Conservation (phyloP, 2,329 filamentous ascomycete species). For the Lasiodiplodia gonubiensis region DNA sequence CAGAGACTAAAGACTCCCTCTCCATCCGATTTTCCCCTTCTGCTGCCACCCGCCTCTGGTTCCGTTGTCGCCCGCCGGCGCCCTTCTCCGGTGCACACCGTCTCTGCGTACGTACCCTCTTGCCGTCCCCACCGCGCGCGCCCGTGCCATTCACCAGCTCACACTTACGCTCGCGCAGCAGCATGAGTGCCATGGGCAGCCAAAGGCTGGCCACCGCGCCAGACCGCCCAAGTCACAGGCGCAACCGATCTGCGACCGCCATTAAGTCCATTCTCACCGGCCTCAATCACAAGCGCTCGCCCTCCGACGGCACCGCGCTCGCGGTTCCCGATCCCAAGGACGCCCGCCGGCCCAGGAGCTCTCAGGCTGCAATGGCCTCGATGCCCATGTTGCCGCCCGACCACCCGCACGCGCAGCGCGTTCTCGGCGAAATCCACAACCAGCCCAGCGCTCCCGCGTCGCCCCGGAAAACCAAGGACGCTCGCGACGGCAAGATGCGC, state of each 20-base stretch:
- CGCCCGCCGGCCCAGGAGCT: slow-evolving; percentile 31
- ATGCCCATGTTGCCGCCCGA: slow-evolving; percentile 55
- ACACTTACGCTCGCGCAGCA: slow-evolving; percentile 3
- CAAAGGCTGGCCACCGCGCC: slow-evolving; percentile 21
- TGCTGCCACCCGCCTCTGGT: slow-evolving; percentile 19
- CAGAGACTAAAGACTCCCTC: slow-evolving; percentile 3
- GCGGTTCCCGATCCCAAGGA: slow-evolving; percentile 19
- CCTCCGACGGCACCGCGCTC: slow-evolving; percentile 47
- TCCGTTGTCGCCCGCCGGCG: slow-evolving; percentile 10
- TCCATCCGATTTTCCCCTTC: slow-evolving; percentile 6
- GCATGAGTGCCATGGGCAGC: slow-evolving; percentile 21
- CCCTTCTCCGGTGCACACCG: slow-evolving; percentile 16
- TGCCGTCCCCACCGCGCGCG: background rate
- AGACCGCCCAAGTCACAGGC: slow-evolving; percentile 38
- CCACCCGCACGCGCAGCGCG: slow-evolving; percentile 51
- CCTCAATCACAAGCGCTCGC: slow-evolving; percentile 56
- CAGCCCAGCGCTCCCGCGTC: slow-evolving; percentile 43
- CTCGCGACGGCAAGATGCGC: slow-evolving; percentile 38
- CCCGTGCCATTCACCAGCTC: slow-evolving; percentile 14
- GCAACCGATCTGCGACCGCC: slow-evolving; percentile 53
- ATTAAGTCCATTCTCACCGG: slow-evolving; percentile 61
- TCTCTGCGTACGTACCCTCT: slow-evolving; percentile 4
- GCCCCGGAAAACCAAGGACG: slow-evolving; percentile 47
- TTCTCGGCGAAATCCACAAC: slow-evolving; percentile 42
- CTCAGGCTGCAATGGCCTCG: slow-evolving; percentile 37